Base-by-base conservation (phyloP, 1,284 basidiomycete genomes). In the Termitomyces sp. region DNA sequence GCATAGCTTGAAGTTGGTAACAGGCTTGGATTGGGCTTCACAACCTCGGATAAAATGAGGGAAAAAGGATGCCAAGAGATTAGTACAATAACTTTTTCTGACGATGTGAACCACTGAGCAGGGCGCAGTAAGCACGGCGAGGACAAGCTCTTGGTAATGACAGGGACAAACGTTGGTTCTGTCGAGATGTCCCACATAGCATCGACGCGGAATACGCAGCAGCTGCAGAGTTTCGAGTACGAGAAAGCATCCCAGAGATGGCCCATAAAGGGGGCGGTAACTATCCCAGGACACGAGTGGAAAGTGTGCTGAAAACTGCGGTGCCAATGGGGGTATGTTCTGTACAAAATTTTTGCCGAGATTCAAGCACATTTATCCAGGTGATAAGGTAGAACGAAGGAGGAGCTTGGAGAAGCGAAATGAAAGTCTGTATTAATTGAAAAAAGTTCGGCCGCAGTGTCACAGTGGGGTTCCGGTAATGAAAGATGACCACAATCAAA, bases 41-140 rank as follows among this genome's bases (percentile, higher is more conserved):
- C 5, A 53, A 53, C 38, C 44, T 53, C 52, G 44, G 44, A 53
- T 31, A 53, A 53, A 53, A 12, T 24, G 26, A 17, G 52, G 44
- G n/a, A 46, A 1, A 47, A 41, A 40, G 24, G 9, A 26, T 12
- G 52, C 44, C 50, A 36, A 53, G 43, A 40, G 28, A 46, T 30
- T 43, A 26, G 7, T 19, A 40, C 33, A 3, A 17, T 24, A 12
- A 34, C 33, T 6, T 8, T 3, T 26, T 36, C 9, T 2, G 46
- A 48, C 5, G 24, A 15, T 4, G 13, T n/a, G 21, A 33, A 33
- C 12, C 17, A 33, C 6, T 3, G 8, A n/a, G 17, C 10, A 28
- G 19, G 33, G 6, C 3, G 21, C 30, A 26, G 28, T 15, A 13
- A 33, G 24, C 34, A 28, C 13, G 12, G 17, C 12, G 15, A 3